Percentiles rank a stretch among this genome's conserved stretches.
Conservation (phyloP, 2,329 filamentous ascomycete genomes). For the Fusarium citri region DNA sequence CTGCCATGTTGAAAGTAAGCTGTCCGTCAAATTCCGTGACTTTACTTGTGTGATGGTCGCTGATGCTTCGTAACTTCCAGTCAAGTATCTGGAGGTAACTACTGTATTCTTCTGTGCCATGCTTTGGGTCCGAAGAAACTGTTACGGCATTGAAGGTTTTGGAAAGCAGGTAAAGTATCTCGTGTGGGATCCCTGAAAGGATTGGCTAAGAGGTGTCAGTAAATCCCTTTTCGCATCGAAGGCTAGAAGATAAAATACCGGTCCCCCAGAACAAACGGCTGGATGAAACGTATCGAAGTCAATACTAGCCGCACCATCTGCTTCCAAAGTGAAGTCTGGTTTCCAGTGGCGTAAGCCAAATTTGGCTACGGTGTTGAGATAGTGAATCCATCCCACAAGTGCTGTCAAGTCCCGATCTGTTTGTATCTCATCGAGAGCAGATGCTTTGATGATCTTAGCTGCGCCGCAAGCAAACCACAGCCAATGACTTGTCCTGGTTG, state of each 20-base stretch:
- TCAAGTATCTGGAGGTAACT: slow-evolving; percentile 14
- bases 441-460: slow-evolving; percentile 24
- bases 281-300: slow-evolving; percentile 11
- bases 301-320: background rate
- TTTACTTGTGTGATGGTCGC: fast-evolving
- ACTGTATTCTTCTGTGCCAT: background rate
- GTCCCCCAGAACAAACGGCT: slow-evolving; percentile 10
- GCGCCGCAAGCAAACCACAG: slow-evolving; percentile 38
- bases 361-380: slow-evolving; percentile 22
- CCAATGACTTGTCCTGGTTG: slow-evolving; percentile 35
- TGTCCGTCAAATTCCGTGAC: fast-evolving
- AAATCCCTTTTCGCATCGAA: background rate
- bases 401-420: slow-evolving; percentile 1
- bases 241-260: background rate
- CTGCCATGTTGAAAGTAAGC: background rate
- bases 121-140: background rate
- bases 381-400: slow-evolving; percentile 36
- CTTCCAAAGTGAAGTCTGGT: background rate
- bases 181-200: background rate
- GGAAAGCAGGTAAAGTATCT: slow-evolving; percentile 27
- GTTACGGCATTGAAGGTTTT: slow-evolving; percentile 23
- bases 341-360: slow-evolving; percentile 40
- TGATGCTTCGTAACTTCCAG: background rate
- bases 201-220: background rate
- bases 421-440: slow-evolving; percentile 7